These are phyloP conservation scores for Vigna angularis DNA, from an alignment of 306 rosid genomes.

Conservation along the genomic window DNA sequence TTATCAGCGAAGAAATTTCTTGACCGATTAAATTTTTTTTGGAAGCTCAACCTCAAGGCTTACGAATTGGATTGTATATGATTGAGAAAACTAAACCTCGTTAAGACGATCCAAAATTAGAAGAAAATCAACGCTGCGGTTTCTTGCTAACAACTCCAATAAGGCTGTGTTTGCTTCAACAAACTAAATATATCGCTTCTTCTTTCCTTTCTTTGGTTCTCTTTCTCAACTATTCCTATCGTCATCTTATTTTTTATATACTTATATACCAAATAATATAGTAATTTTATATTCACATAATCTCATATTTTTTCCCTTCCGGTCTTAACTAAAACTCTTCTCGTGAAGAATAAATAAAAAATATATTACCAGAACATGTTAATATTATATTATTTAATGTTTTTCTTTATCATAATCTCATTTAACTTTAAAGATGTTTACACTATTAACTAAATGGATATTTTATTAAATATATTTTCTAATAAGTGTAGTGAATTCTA, in stretches of 20 bases:
- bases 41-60: conserved; percentile 1
- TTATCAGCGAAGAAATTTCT: background rate
- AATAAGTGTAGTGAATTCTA: no score
- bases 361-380: no score
- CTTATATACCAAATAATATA: background rate
- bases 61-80: background rate
- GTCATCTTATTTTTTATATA: background rate
- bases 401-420: no score
- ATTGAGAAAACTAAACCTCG: conserved; percentile 45
- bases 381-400: no score
- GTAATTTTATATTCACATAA: no score
- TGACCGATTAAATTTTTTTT: background rate
- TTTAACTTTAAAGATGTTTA: no score
- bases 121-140: conserved; percentile 36
- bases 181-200: conserved; percentile 13
- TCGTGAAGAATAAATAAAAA: no score
- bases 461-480: no score
- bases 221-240: conserved; percentile 9
- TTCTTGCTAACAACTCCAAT: conserved; percentile 38
- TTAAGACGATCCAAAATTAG: conserved; percentile 44
- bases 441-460: no score
- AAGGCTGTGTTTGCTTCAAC: conserved; percentile 48
- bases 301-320: no score
- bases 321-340: no score
- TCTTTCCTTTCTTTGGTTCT: conserved; percentile 27